Evolutionary conservation across 2,329 filamentous ascomycete species (phyloP), one percentile per base, ranked within the genome.

Genomic region (Phyllosticta citriasiana): DNA sequence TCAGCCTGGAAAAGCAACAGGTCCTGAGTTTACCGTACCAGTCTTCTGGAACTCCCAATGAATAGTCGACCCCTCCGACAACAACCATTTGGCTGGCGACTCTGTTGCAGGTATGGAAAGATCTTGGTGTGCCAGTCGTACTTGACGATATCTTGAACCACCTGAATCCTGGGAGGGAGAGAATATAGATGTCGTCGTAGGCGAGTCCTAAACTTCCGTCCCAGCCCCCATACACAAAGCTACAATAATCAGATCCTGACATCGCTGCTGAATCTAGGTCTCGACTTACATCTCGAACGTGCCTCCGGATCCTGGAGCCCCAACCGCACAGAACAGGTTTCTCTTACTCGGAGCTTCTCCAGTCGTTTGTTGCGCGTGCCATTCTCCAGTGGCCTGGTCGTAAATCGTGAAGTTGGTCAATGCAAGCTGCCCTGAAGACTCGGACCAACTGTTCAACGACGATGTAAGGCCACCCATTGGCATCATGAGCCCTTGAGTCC

Each of bases 291-390:
- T 22, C 30, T 59, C 57, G 26, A 47, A 59, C 1, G 57, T n/a
- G 4, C 55, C 35, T 1, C n/a, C 5, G 2, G 33, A 9, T 0
- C 27, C 52, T 35, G 26, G 22, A 19, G 53, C 33, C n/a, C 52
- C 52, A 6, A 50, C 55, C 3, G 57, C 9, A 47, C 59, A 61
- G 16, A 61, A 57, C 14, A 16, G 35, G 40, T 57, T 35, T n/a
- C 59, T 53, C 16, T 10, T 10, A 12, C 51, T 12, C 6, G 51
- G 51, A 7, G n/a, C n/a, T 1, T 50, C 19, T 54, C 59, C 59
- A 22, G 59, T 57, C 26, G 59, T 24, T 12, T 53, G 19, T 53
- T 61, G 59, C 5, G 25, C 33, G 26, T 61, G 27, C 59, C 59
- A 61, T 33, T 25, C 25, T 9, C 12, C 16, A 1, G 22, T 27